Evolutionary conservation across 495 filamentous ascomycete species (phyloP).

Genomic region (Hypoxylon crocopeplum): DNA sequence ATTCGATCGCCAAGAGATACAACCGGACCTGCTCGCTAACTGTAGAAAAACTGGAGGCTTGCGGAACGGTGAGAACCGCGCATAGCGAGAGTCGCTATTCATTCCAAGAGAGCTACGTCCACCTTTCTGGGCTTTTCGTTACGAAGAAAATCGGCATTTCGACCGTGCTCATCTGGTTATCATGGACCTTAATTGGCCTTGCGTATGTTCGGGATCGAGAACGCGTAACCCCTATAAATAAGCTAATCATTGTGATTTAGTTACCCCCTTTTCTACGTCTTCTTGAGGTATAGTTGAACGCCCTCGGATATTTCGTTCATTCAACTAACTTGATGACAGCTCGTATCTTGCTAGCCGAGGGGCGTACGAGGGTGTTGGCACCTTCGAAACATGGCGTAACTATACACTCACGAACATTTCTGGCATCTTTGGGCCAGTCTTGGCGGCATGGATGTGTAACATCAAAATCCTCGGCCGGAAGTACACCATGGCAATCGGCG

Average conservation of each 20-base stretch:
- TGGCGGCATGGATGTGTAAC: conserved; percentile 70
- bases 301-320: background rate
- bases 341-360: conserved; percentile 51
- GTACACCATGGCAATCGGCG: conserved; percentile 72
- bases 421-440: conserved; percentile 68
- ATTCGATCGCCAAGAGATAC: conserved; percentile 67
- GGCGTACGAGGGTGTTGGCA: conserved; percentile 43
- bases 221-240: background rate
- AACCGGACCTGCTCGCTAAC: conserved; percentile 69
- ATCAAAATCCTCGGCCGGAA: conserved; percentile 62
- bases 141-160: conserved; percentile 66
- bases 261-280: conserved; percentile 75
- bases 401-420: conserved; percentile 72
- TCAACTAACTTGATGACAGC: conserved; percentile 42
- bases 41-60: conserved; percentile 63
- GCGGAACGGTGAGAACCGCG: conserved; percentile 49
- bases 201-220: conserved; percentile 41
- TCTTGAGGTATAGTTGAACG: conserved; percentile 55
- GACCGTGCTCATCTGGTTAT: conserved; percentile 70
- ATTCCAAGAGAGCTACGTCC: conserved; percentile 57
- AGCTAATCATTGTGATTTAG: conserved; percentile 29
- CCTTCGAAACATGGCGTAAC: conserved; percentile 72
- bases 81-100: conserved; percentile 54
- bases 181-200: conserved; percentile 73
- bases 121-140: conserved; percentile 68